Conservation (phyloP, 345 rosid species). For the Brassica carinata region DNA sequence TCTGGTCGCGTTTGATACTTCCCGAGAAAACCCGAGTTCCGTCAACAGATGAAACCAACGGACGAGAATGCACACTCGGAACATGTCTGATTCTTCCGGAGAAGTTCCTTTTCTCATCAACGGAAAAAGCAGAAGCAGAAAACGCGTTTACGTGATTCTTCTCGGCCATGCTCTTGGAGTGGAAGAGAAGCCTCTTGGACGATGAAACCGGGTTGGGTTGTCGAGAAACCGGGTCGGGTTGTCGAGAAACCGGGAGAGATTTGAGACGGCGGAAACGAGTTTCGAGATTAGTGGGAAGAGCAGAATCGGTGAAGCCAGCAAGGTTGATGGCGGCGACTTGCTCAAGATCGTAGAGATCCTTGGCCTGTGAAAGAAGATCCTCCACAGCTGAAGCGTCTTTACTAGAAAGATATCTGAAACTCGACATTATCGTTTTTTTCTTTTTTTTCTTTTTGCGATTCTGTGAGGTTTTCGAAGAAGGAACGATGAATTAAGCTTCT, state of each 20-base stretch:
- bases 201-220: constrained; percentile 32
- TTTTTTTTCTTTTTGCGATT: background rate
- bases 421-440: constrained; percentile 47
- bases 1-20: background rate
- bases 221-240: constrained; percentile 29
- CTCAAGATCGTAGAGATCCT: constrained; percentile 66
- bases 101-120: constrained; percentile 18
- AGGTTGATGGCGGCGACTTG: constrained; percentile 72
- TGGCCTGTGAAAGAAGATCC: constrained; percentile 58
- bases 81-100: constrained; percentile 7
- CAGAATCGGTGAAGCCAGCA: constrained; percentile 49
- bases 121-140: constrained; percentile 7
- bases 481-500: background rate
- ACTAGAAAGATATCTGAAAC: constrained; percentile 48
- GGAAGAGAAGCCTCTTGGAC: constrained; percentile 4
- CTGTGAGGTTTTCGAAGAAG: background rate
- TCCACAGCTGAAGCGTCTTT: constrained; percentile 69
- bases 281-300: constrained; percentile 63
- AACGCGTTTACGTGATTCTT: background rate
- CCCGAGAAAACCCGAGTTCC: background rate
- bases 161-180: constrained; percentile 32
- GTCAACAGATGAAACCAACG: background rate
- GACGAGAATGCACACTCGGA: constrained; percentile 18
- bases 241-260: constrained; percentile 49
- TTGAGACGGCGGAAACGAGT: constrained; percentile 74